These are phyloP conservation scores for Catharanthus roseus DNA, from an alignment of 257 asterid genomes.

Conservation along the genomic window DNA sequence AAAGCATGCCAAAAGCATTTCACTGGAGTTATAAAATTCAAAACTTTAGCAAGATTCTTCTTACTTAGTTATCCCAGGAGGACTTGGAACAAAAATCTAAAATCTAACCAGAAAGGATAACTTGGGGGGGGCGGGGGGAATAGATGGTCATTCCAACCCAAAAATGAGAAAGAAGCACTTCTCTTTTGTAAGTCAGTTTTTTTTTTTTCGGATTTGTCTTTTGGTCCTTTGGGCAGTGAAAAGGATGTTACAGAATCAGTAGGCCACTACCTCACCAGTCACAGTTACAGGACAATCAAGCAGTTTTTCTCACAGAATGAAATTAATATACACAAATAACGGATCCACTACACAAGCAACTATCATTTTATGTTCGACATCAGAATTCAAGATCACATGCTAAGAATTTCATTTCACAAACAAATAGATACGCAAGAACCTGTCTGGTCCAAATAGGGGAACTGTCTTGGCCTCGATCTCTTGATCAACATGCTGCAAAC, in stretches of 20 bases:
- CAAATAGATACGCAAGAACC: conserved; percentile 34
- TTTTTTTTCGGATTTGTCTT: background rate
- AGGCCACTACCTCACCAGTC: background rate
- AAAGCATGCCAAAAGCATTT: background rate
- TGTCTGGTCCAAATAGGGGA: conserved; percentile 71
- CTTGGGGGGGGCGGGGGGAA: background rate
- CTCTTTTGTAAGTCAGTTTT: background rate
- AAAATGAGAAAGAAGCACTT: background rate
- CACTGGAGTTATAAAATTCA: background rate
- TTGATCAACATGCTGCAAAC: conserved; percentile 71
- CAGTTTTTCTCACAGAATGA: background rate
- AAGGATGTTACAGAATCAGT: background rate
- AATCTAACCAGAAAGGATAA: background rate
- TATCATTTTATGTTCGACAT: background rate
- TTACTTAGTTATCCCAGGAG: background rate
- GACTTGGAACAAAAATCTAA: background rate
- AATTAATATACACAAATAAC: background rate
- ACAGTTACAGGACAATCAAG: background rate
- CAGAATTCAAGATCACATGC: background rate
- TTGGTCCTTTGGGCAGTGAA: background rate
- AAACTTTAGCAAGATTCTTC: background rate
- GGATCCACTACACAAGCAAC: background rate
- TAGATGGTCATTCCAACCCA: background rate
- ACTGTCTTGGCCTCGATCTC: conserved; percentile 87
- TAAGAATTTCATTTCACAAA: background rate